Base-by-base conservation (phyloP, 805 yeast species). In the Starmerella geochares region DNA sequence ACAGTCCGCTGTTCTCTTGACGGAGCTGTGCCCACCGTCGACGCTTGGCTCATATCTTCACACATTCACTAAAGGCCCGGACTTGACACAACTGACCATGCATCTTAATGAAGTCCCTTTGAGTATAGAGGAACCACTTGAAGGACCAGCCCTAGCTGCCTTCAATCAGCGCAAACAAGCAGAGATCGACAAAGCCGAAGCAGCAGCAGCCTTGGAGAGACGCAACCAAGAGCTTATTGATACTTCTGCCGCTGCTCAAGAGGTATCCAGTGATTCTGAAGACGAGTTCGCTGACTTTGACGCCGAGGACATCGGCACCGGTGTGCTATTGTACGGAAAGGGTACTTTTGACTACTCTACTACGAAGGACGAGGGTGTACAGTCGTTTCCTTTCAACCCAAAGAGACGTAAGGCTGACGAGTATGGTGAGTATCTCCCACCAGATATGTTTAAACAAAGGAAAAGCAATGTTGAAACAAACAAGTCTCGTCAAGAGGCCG, bases 341-440 rank as follows among this genome's bases (percentile, higher is more conserved):
- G 61, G 56, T 6, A 55, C 80, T 1, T 68, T 79, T 60, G 80
- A 75, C 57, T 38, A 69, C 75, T 11, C 4, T 41, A 48, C 20
- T 13, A 27, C 5, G 58, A 32, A 2, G 39, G 58, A 32, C 2
- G 39, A 64, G 60, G 76, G 28, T 9, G 37, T 29, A 4, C 37
- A 42, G 39, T 81, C 83, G 84, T 92, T 90, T 61, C 97, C 95
- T 11, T 83, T 70, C 57, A 68, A 77, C 33, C 74, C 76, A 1
- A 74, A 71, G 43, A 76, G 77, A 57, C 68, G 75, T 21, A 78
- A 83, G 56, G 68, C 73, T 42, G 97, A 92, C 62, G 96, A 90
- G 56, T 92, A 90, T 64, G 99, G 99, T 27, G 81, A 78, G 49
- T 67, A 80, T 1, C 79, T 88, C 19, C 80, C 81, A 54, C 74